A percentile compares a stretch with the other conserved stretches of the same genome.
Conservation (phyloP, 2,329 filamentous ascomycete genomes). For the Hypoxylon sp. region DNA sequence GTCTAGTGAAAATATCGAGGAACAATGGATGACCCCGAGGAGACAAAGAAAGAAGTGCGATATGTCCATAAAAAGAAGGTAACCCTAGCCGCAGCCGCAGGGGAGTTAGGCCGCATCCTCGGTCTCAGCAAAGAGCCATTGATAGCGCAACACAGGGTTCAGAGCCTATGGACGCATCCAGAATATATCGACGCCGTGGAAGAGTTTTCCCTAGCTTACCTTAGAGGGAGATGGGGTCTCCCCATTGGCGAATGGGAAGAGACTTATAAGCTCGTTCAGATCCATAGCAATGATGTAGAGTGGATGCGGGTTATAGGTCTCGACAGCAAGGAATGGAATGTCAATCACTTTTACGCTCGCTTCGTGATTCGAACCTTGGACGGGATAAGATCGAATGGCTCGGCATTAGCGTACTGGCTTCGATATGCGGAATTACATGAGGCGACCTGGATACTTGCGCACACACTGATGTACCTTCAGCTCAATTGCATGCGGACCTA, state of each 20-base stretch:
- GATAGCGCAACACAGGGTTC: slow-evolving; percentile 40
- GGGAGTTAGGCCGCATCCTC: slow-evolving; percentile 46
- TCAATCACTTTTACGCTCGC: slow-evolving; percentile 47
- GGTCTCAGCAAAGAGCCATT: slow-evolving; percentile 42
- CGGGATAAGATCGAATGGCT: slow-evolving; percentile 19
- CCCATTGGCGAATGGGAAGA: slow-evolving; percentile 40
- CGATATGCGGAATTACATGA: slow-evolving; percentile 34
- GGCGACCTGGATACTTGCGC: slow-evolving; percentile 47
- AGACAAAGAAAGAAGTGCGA: slow-evolving; percentile 39
- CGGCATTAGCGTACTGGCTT: slow-evolving; percentile 45
- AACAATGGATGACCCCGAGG: slow-evolving; percentile 40
- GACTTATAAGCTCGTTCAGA: slow-evolving; percentile 32
- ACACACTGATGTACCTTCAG: slow-evolving; percentile 50
- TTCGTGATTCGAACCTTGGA: slow-evolving; percentile 41
- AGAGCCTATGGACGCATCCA: slow-evolving; percentile 45
- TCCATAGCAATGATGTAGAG: slow-evolving; percentile 2
- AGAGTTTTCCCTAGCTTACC: slow-evolving; percentile 42
- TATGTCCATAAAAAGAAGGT: slow-evolving; percentile 40
- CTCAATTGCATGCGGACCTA: slow-evolving; percentile 45
- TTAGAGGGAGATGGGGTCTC: slow-evolving; percentile 34
- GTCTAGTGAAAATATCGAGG: slow-evolving; percentile 6
- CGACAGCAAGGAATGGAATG: slow-evolving; percentile 8
- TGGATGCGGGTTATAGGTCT: slow-evolving; percentile 15
- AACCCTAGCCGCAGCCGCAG: slow-evolving; percentile 40
- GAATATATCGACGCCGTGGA: slow-evolving; percentile 31